phyloP scores from a whole-genome alignment of 805 yeast genomes.

The Kuraishia piskuri region DNA sequence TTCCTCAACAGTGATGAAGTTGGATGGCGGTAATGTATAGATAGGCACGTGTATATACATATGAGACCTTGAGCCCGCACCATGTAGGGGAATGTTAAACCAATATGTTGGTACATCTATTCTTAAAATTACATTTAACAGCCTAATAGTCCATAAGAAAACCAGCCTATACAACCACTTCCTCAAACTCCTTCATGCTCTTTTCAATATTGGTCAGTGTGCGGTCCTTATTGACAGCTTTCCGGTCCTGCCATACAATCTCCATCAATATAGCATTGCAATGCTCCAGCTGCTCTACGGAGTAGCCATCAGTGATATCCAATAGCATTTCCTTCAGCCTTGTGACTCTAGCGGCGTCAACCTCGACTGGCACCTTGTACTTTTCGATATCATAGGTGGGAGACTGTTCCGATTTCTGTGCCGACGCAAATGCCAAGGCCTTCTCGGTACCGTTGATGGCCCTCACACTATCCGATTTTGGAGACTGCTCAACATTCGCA shows the following conservation, averaged over 20 bases:
- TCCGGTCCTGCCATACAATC: conserved; percentile 60
- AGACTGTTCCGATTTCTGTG: not conserved
- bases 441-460: not conserved
- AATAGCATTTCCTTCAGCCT: conserved; percentile 25
- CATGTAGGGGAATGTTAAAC: not conserved
- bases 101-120: not conserved
- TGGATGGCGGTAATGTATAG: not conserved
- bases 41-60: too few relatives aligned
- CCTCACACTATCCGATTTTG: conserved; percentile 5
- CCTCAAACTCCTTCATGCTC: not conserved
- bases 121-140: not conserved
- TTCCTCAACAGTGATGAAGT: not conserved
- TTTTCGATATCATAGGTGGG: not conserved
- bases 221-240: conserved; percentile 33
- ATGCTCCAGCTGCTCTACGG: conserved; percentile 51
- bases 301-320: conserved; percentile 25
- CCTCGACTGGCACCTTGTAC: conserved; percentile 10
- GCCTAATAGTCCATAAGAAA: not conserved
- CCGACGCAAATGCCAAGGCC: not conserved
- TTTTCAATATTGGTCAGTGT: conserved; percentile 18
- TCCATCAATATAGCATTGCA: conserved; percentile 64
- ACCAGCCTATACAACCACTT: not conserved
- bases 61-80: too few relatives aligned
- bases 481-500: conserved; percentile 11
- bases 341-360: conserved; percentile 24